Conservation (phyloP, 73 alveolate species). For the Symbiodinium natans region DNA sequence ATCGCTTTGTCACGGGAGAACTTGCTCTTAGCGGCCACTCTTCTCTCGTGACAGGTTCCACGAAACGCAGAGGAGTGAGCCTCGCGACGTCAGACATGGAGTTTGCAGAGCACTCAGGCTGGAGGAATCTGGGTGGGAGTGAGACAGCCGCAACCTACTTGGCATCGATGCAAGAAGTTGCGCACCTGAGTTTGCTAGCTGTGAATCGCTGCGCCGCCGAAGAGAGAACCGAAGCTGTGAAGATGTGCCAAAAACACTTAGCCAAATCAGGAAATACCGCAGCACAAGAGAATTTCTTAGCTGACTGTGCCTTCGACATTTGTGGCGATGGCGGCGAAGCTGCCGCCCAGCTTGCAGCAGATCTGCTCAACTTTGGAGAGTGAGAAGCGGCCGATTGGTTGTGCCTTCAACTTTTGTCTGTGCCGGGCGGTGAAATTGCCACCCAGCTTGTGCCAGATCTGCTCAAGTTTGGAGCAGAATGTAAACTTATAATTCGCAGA, state of each 20-base stretch:
- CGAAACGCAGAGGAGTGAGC: background rate
- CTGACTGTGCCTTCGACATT: conserved; percentile 34
- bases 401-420: conserved; percentile 2
- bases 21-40: conserved; percentile 36
- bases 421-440: conserved; percentile 45
- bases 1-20: conserved; percentile 55
- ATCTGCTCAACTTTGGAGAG: background rate
- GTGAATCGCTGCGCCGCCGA: background rate
- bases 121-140: conserved; percentile 50
- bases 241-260: background rate
- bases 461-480: background rate
- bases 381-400: background rate
- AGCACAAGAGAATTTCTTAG: background rate
- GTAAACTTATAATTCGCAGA: background rate
- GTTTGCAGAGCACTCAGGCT: conserved; percentile 31
- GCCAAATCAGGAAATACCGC: background rate
- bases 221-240: conserved; percentile 3
- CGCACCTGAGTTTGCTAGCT: background rate
- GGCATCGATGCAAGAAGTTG: background rate
- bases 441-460: conserved; percentile 32
- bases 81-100: background rate
- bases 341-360: conserved; percentile 33
- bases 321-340: conserved; percentile 27
- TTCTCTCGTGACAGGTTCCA: background rate
- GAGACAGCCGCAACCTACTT: background rate